phyloP scores from a whole-genome alignment of 768 basidiomycete species.

The Lyophyllum shimeji region DNA sequence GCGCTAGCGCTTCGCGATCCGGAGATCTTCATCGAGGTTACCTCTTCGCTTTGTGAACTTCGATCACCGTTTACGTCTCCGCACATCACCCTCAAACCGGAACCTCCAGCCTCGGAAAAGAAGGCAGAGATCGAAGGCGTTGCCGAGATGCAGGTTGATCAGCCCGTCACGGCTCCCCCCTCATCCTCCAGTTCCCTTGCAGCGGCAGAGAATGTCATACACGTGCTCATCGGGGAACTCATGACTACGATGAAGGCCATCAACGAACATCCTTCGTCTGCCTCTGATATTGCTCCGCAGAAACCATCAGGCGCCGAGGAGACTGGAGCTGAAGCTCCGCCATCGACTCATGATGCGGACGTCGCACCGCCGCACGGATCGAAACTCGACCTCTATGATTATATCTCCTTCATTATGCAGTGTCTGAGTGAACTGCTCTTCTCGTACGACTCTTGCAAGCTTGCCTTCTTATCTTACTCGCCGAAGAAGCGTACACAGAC shows the following conservation, averaged over 20 bases:
- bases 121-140: slow-evolving; percentile 23
- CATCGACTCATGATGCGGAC: slow-evolving; percentile 3
- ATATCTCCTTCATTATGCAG: slow-evolving; percentile 86
- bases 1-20: slow-evolving; percentile 83
- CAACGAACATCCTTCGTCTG: slow-evolving; percentile 26
- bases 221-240: slow-evolving; percentile 73
- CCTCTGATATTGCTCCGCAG: neutral
- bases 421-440: slow-evolving; percentile 89
- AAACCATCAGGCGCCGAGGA: neutral
- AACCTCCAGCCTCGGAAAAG: slow-evolving; percentile 22
- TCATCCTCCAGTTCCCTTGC: slow-evolving; percentile 32
- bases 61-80: slow-evolving; percentile 60
- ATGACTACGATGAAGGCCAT: slow-evolving; percentile 56
- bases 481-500: slow-evolving; percentile 63
- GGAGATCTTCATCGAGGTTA: slow-evolving; percentile 69
- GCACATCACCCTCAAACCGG: slow-evolving; percentile 58
- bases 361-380: slow-evolving; percentile 6
- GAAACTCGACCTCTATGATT: slow-evolving; percentile 39
- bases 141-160: slow-evolving; percentile 64
- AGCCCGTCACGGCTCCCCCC: slow-evolving; percentile 16
- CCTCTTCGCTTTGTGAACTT: slow-evolving; percentile 71
- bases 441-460: slow-evolving; percentile 90
- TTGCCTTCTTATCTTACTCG: slow-evolving; percentile 79
- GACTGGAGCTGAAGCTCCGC: neutral
- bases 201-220: slow-evolving; percentile 57